A percentile compares a stretch with the other conserved stretches of the same genome.
Conservation (phyloP, 768 basidiomycete species). For the Candolleomyces aberdarensis region DNA sequence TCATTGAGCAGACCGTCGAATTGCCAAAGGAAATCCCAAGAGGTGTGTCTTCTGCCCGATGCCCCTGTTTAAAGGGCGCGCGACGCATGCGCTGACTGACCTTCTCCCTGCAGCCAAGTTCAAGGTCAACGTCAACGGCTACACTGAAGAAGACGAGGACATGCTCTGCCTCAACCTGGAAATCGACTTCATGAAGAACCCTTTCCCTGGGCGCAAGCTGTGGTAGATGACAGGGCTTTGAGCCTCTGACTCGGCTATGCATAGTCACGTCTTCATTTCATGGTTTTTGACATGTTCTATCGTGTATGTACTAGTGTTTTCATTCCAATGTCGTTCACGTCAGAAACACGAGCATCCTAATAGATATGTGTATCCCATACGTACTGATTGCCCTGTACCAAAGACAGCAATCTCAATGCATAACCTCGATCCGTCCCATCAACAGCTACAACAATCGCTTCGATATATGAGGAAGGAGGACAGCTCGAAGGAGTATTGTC, state of each 20-base stretch:
- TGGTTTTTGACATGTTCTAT: neutral
- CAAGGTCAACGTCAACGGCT: constrained; percentile 62
- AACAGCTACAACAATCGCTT: neutral
- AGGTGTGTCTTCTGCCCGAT: constrained; percentile 38
- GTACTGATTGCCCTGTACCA: neutral
- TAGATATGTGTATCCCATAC: neutral
- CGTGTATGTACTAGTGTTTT: neutral
- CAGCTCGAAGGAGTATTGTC: neutral
- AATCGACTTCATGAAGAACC: constrained; percentile 67
- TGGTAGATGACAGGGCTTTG: neutral
- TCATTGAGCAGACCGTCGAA: constrained; percentile 77
- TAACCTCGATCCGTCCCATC: neutral
- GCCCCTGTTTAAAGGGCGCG: too few relatives aligned
- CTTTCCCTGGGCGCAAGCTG: constrained; percentile 25
- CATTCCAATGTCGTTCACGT: neutral
- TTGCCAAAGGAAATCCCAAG: constrained; percentile 91
- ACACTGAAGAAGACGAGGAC: constrained; percentile 67
- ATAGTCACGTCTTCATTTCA: neutral
- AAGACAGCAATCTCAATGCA: constrained; percentile 2
- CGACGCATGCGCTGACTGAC: neutral
- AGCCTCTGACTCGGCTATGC: neutral
- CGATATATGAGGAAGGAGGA: constrained; percentile 8
- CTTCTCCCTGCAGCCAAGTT: constrained; percentile 70
- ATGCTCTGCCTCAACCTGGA: constrained; percentile 79
- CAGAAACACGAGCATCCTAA: neutral